These are phyloP conservation scores for Tricholoma furcatifolium DNA, from an alignment of 768 basidiomycete genomes.

Conservation along the genomic window DNA sequence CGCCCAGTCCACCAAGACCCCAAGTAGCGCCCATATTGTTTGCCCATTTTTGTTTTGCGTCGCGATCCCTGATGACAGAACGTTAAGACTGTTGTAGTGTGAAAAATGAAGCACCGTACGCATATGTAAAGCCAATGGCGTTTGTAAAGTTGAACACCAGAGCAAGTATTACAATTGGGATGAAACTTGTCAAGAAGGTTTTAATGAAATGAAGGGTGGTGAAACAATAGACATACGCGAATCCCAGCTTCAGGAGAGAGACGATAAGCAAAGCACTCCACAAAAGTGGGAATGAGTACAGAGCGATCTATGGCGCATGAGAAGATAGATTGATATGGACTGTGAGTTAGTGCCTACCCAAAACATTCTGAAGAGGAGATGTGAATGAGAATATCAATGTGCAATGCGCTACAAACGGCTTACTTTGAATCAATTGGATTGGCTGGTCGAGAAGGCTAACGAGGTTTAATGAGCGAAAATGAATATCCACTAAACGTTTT, in stretches of 20 bases:
- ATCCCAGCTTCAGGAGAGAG: constrained; percentile 83
- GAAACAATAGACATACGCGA: constrained; percentile 59
- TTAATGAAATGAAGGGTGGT: background rate
- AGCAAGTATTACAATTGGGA: constrained; percentile 93
- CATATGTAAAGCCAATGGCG: constrained; percentile 95
- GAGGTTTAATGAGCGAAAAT: constrained; percentile 1
- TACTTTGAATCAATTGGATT: constrained; percentile 88
- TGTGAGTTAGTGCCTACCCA: constrained; percentile 57
- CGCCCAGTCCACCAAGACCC: constrained; percentile 79
- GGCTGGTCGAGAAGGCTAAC: constrained; percentile 81
- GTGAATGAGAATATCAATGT: background rate
- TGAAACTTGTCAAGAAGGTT: constrained; percentile 46
- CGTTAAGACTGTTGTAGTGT: constrained; percentile 11
- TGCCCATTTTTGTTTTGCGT: constrained; percentile 93
- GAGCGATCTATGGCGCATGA: constrained; percentile 57
- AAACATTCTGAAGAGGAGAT: constrained; percentile 67
- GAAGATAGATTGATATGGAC: background rate
- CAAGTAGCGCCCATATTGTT: constrained; percentile 69
- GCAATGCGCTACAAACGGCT: constrained; percentile 20
- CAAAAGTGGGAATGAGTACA: constrained; percentile 85
- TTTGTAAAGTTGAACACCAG: constrained; percentile 96
- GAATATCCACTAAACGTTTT: background rate
- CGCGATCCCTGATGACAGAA: constrained; percentile 63
- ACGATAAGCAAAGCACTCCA: constrained; percentile 89
- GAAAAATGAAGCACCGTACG: constrained; percentile 46